phyloP scores from a whole-genome alignment of 2,329 filamentous ascomycete genomes.

The Rasamsonia emersonii region DNA sequence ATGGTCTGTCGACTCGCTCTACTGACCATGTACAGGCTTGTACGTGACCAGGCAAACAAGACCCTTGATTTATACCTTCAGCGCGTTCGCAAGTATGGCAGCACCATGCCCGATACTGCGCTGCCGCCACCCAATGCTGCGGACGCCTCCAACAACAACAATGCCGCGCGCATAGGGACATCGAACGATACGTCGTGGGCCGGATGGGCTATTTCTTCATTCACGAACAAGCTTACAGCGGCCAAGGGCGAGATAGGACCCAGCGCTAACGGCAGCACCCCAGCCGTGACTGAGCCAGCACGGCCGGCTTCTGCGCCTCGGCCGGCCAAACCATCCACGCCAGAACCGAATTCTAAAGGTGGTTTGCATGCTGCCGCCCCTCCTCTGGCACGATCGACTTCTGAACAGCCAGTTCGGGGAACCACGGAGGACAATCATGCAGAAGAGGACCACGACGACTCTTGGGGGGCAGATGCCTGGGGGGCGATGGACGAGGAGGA shows the following conservation, averaged over 20 bases:
- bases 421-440: slow-evolving; percentile 42
- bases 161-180: slow-evolving; percentile 67
- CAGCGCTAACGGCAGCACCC: slow-evolving; percentile 39
- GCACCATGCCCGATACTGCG: slow-evolving; percentile 69
- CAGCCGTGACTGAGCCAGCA: slow-evolving; percentile 33
- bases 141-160: slow-evolving; percentile 28
- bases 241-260: slow-evolving; percentile 80
- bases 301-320: slow-evolving; percentile 44
- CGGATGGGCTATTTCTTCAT: slow-evolving; percentile 96
- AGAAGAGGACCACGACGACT: slow-evolving; percentile 52
- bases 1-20: neutral
- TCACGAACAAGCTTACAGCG: slow-evolving; percentile 84
- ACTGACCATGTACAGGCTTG: slow-evolving; percentile 40
- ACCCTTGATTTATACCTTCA: slow-evolving; percentile 79
- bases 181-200: slow-evolving; percentile 70
- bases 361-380: slow-evolving; percentile 17
- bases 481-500: slow-evolving; percentile 54
- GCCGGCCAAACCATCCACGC: slow-evolving; percentile 24
- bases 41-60: slow-evolving; percentile 86
- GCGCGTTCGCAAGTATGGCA: slow-evolving; percentile 69
- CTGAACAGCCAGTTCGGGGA: slow-evolving; percentile 30
- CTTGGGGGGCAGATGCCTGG: slow-evolving; percentile 55
- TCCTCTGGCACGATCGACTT: slow-evolving; percentile 30
- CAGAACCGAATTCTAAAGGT: slow-evolving; percentile 16
- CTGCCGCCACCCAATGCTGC: slow-evolving; percentile 57